Percentiles rank a stretch among this genome's conserved stretches.
These are phyloP conservation scores for Neofusicoccum cordaticola DNA, from an alignment of 2,329 filamentous ascomycete species.

Conservation along the genomic window DNA sequence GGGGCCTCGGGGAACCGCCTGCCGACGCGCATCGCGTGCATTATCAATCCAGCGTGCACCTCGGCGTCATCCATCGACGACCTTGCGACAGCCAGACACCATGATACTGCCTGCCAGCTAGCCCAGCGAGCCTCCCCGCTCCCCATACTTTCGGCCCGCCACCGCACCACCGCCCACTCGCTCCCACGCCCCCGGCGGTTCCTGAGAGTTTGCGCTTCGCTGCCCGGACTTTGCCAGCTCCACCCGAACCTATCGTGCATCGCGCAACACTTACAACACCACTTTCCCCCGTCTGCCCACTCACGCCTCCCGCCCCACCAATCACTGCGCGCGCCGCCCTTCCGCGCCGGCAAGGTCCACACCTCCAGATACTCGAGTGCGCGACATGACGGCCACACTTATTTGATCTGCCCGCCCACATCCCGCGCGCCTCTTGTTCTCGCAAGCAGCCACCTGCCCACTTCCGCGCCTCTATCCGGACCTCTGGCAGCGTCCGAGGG, in stretches of 20 bases:
- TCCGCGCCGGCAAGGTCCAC: background rate
- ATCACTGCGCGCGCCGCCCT: background rate
- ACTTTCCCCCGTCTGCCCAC: background rate
- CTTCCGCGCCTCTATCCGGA: background rate
- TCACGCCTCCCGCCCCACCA: background rate
- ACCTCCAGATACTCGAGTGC: background rate
- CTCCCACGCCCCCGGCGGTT: background rate
- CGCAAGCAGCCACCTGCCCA: background rate
- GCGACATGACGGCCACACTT: background rate
- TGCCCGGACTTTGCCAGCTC: background rate
- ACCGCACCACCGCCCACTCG: background rate
- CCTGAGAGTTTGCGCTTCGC: background rate
- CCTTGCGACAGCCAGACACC: background rate
- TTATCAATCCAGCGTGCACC: slow-evolving; percentile 9
- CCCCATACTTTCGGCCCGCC: slow-evolving; percentile 5
- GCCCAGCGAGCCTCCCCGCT: background rate
- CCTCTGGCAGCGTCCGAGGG: background rate
- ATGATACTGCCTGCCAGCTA: background rate
- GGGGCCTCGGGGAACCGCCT: background rate
- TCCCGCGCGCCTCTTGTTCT: background rate
- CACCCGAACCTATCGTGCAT: background rate
- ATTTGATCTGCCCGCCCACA: background rate
- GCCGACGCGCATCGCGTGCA: background rate
- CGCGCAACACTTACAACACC: slow-evolving; percentile 2
- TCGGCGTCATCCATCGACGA: slow-evolving; percentile 1